These are phyloP conservation scores for Fusarium metavorans DNA, from an alignment of 2,329 filamentous ascomycete genomes.

Conservation along the genomic window DNA sequence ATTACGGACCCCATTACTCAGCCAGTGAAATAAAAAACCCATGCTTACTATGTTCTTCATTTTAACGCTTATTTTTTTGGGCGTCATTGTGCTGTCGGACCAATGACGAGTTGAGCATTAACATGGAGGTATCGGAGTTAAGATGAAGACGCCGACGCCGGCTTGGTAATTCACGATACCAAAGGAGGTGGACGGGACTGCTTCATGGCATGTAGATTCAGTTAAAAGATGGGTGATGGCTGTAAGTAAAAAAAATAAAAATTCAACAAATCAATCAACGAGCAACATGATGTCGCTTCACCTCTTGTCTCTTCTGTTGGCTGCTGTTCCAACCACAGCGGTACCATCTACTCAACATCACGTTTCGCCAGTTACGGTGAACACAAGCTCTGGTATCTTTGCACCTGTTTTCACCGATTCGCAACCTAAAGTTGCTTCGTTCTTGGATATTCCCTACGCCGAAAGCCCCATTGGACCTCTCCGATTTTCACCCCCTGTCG, in stretches of 20 bases:
- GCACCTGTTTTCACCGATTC: slow-evolving; percentile 6
- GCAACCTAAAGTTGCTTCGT: slow-evolving; percentile 21
- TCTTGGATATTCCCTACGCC: slow-evolving; percentile 33
- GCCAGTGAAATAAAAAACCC: not conserved
- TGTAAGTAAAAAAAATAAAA: too few relatives aligned
- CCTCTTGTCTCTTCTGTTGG: not conserved
- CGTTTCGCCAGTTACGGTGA: not conserved
- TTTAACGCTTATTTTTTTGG: not conserved
- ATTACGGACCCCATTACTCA: slow-evolving; percentile 8
- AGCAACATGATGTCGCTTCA: slow-evolving; percentile 6
- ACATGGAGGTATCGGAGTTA: slow-evolving; percentile 26
- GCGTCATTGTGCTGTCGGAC: not conserved
- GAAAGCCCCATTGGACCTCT: slow-evolving; percentile 21
- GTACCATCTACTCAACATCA: not conserved
- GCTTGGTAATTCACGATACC: not conserved
- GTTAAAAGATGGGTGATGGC: not conserved
- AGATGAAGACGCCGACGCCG: not conserved
- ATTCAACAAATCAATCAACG: not conserved
- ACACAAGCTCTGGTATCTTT: slow-evolving; percentile 34
- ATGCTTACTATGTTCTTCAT: not conserved
- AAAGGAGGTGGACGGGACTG: not conserved
- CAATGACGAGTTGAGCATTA: not conserved
- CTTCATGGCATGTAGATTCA: not conserved
- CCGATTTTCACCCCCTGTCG: slow-evolving; percentile 21
- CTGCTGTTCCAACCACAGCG: not conserved